Evolutionary conservation across 768 basidiomycete genomes (phyloP), one percentile per base, ranked within the genome.

Genomic region (Cystobasidium onofrii): DNA sequence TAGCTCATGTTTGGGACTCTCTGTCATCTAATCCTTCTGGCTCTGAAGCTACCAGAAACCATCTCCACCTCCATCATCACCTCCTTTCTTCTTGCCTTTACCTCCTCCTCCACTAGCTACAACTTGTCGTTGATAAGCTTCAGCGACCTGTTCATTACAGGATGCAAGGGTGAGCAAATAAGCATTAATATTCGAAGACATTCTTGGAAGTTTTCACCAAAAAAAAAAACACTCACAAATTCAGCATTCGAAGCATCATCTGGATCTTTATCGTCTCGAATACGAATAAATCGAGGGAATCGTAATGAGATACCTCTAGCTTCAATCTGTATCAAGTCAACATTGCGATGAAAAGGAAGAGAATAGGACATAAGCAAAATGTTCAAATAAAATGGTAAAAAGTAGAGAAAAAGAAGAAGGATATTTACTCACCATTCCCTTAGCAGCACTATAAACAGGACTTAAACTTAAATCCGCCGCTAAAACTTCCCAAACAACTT

Each of bases 401-500:
- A 3, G 10, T n/a, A 18, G 23, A 3, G 0, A 31, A 54, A 4
- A 27, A 36, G 39, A 13, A 4, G 33, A 13, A 4, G 50, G 34
- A 1, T 25, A 27, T 15, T 15, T 43, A 84, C 88, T 75, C 78
- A 92, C 92, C 83, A 90, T 78, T 78, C 93, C 93, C 79, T 92
- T 90, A 23, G 89, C 93, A 1, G 93, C 94, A n/a, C 90, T 90
- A 79, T 97, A 97, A 65, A 97, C 85, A 9, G 96, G 96, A 82
- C 94, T 97, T 82, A 98, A 83, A 81, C 92, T 96, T 78, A 99
- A 81, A 83, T 99, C 96, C 7, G 96, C 96, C 1, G 95, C 91
- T 79, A 98, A 85, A 60, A 99, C 94, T 82, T 99, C 96, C 95
- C 96, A 98, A 1, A 99, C 92, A 23, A 96, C 83, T 82, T 90